These are phyloP conservation scores for Arthroderma sp. DNA, from an alignment of 2,329 filamentous ascomycete genomes.

Conservation along the genomic window DNA sequence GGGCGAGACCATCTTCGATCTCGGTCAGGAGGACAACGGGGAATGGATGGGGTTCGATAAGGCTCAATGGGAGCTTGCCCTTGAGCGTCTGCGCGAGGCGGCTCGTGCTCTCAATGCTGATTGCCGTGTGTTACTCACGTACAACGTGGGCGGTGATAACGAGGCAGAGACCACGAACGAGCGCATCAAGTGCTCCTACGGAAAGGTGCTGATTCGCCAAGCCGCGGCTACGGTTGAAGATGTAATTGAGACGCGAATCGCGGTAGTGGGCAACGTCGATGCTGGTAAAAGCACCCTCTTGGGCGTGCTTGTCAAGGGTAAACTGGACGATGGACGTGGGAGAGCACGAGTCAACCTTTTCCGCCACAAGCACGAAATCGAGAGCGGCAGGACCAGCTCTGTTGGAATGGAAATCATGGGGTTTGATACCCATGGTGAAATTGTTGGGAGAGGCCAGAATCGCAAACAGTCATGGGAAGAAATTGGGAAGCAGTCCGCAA, in stretches of 20 bases:
- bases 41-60: constrained; percentile 67
- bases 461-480: constrained; percentile 93
- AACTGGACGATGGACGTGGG: constrained; percentile 85
- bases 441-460: constrained; percentile 70
- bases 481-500: constrained; percentile 83
- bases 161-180: constrained; percentile 53
- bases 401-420: constrained; percentile 99
- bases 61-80: constrained; percentile 61
- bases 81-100: constrained; percentile 51
- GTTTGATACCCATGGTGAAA: constrained; percentile 74
- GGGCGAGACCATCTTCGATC: constrained; percentile 80
- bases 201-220: constrained; percentile 76
- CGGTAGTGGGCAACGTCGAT: constrained; percentile 94
- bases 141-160: constrained; percentile 66
- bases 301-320: constrained; percentile 88
- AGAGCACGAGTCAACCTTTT: constrained; percentile 92
- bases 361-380: constrained; percentile 94
- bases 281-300: constrained; percentile 95
- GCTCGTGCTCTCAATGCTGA: constrained; percentile 56
- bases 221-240: constrained; percentile 63
- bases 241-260: constrained; percentile 89
- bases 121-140: constrained; percentile 73
- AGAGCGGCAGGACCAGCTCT: constrained; percentile 86
- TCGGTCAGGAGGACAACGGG: constrained; percentile 81
- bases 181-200: constrained; percentile 62